Conservation (phyloP, 495 filamentous ascomycete genomes). For the Evansstolkia leycettana region DNA sequence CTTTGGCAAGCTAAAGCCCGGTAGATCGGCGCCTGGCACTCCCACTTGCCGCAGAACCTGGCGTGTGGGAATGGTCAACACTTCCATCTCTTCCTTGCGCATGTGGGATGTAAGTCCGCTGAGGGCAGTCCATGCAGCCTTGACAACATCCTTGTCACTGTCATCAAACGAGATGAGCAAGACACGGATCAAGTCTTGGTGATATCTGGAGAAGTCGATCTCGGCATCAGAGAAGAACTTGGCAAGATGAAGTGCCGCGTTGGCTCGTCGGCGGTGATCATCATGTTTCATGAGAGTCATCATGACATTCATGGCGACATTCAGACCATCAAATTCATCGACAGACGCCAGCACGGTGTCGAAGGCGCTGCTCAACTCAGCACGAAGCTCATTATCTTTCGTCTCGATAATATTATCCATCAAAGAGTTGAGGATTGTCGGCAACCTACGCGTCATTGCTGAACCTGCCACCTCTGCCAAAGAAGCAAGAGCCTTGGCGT, state of each 20-base stretch:
- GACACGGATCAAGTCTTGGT: slow-evolving; percentile 83
- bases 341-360: slow-evolving; percentile 83
- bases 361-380: slow-evolving; percentile 67
- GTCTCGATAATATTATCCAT: slow-evolving; percentile 81
- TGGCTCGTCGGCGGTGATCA: slow-evolving; percentile 70
- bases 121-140: slow-evolving; percentile 83
- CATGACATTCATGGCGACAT: slow-evolving; percentile 87
- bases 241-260: slow-evolving; percentile 67
- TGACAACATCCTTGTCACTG: slow-evolving; percentile 70
- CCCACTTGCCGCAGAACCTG: slow-evolving; percentile 78
- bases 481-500: slow-evolving; percentile 84
- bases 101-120: slow-evolving; percentile 77
- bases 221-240: slow-evolving; percentile 77
- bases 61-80: slow-evolving; percentile 74
- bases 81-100: slow-evolving; percentile 97
- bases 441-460: slow-evolving; percentile 79
- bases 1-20: slow-evolving; percentile 89
- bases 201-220: slow-evolving; percentile 85
- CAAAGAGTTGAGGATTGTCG: slow-evolving; percentile 78
- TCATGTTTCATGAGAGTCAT: slow-evolving; percentile 79
- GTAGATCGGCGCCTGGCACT: slow-evolving; percentile 69
- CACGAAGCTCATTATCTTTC: slow-evolving; percentile 61
- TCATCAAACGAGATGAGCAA: slow-evolving; percentile 90
- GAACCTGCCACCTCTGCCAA: slow-evolving; percentile 79
- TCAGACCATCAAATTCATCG: slow-evolving; percentile 91